Base-by-base conservation (phyloP, 108 stramenopile species). In the Skeletonema menzelii region DNA sequence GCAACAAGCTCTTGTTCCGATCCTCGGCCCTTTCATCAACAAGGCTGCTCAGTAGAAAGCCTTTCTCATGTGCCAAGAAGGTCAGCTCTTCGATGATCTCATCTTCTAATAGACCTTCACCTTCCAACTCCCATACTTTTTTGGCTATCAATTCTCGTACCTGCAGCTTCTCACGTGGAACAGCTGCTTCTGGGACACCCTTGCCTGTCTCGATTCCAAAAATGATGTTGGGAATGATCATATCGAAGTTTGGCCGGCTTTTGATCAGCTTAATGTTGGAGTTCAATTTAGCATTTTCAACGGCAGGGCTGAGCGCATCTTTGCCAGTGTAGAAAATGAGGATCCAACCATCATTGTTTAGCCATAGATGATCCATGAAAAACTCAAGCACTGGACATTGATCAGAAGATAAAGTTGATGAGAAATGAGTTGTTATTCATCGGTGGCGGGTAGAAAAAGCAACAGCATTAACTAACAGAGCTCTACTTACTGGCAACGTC, bases 301-400 rank as follows among this genome's bases (percentile, higher is more conserved):
- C 24, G 8, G 70, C 70, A 20, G 70, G 42, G 37, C 53, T 64
- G 13, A 77, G 63, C 10, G 12, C 38, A 8, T 72, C 59, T 34
- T 82, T 82, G 17, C 86, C 86, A 19, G 86, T 87, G 72, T 87
- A 87, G 42, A 82, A 87, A 32, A 87, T 79, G 2, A 84, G 49
- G 56, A 75, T 75, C 60, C 73, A 77, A 19, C 79, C 85, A 26
- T 77, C 31, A 31, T 86, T 69, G 61, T 82, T 77, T 8, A 86
- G 67, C 15, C 72, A 72, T n/a, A 72, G 24, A 55, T 83, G 79
- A 14, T 75, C 69, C 47, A 86, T 55, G 46, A 86, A 81, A 61
- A 86, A 86, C 40, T 79, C 81, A 17, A 87, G 73, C 58, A 87
- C 58, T 47, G 11, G 0, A 37, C 0, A 24, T 22, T 30, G 31